Percentiles rank a stretch among this genome's conserved stretches.
Conservation (phyloP, 352 stramenopile genomes). For the Pythium graminicola region DNA sequence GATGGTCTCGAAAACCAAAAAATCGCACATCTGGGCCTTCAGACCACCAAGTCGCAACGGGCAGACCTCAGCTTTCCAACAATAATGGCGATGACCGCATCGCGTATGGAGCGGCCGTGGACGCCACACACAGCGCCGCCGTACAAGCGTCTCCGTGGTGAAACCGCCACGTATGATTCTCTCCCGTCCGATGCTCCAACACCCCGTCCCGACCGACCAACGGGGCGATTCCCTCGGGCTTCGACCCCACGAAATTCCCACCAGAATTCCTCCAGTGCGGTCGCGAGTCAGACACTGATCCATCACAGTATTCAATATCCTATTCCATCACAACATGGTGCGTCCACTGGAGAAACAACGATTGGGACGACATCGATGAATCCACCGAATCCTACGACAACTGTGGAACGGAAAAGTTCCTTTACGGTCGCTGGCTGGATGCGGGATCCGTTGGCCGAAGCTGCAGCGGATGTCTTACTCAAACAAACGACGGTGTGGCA, state of each 20-base stretch:
- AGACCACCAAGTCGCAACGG: neutral
- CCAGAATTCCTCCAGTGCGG: neutral
- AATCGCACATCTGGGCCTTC: too few species aligned
- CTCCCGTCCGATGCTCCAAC: neutral
- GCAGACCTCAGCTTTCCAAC: neutral
- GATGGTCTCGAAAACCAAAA: too few species aligned
- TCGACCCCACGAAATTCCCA: neutral
- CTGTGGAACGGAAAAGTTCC: conserved; percentile 24
- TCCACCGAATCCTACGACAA: neutral
- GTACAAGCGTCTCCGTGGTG: conserved; percentile 4
- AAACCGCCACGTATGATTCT: conserved; percentile 8
- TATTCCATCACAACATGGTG: conserved; percentile 1
- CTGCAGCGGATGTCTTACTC: conserved; percentile 19
- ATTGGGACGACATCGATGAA: neutral
- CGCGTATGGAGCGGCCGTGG: neutral
- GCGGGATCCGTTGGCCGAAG: conserved; percentile 15
- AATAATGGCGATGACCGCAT: neutral
- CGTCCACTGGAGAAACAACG: conserved; percentile 5
- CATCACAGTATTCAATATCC: neutral
- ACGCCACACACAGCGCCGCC: neutral
- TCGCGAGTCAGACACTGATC: conserved; percentile 4
- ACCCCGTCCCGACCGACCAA: neutral
- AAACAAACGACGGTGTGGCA: conserved; percentile 25
- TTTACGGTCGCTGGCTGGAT: conserved; percentile 19
- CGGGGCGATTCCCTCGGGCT: neutral